These are phyloP conservation scores for Heliosperma pusillum DNA, from an alignment of 148 eudicot species.

Conservation along the genomic window DNA sequence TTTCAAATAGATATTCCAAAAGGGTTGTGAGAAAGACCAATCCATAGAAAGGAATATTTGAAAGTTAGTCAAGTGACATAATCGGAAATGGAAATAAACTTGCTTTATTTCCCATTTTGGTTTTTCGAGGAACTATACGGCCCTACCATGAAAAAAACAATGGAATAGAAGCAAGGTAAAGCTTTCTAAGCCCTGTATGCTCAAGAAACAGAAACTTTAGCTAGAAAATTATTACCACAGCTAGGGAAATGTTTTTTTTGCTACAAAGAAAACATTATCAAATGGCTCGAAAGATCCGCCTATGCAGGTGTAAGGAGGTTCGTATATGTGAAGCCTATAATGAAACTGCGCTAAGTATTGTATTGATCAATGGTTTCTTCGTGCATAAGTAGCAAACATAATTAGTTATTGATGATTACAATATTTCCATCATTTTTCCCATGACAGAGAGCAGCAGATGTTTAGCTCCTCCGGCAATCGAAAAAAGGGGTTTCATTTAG, in stretches of 20 bases:
- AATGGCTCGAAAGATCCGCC: not conserved
- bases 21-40: not conserved
- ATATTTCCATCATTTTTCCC: not conserved
- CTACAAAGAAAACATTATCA: not conserved
- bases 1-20: not conserved
- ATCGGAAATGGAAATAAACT: not conserved
- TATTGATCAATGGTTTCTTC: not conserved
- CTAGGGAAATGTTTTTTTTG: not conserved
- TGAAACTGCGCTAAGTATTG: not conserved
- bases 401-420: not conserved
- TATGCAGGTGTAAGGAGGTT: not conserved
- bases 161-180: not conserved
- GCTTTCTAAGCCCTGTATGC: too few relatives aligned
- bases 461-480: not conserved
- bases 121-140: not conserved
- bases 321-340: not conserved
- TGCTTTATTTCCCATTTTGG: not conserved
- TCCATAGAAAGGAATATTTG: not conserved
- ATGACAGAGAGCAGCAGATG: not conserved
- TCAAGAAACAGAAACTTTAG: too few relatives aligned
- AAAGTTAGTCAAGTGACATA: not conserved
- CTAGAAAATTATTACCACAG: not conserved
- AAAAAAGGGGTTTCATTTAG: not conserved
- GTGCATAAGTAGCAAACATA: not conserved
- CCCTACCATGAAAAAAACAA: not conserved